These are phyloP conservation scores for Colletotrichum orchidophilum DNA, from an alignment of 2,329 filamentous ascomycete genomes.

Conservation along the genomic window DNA sequence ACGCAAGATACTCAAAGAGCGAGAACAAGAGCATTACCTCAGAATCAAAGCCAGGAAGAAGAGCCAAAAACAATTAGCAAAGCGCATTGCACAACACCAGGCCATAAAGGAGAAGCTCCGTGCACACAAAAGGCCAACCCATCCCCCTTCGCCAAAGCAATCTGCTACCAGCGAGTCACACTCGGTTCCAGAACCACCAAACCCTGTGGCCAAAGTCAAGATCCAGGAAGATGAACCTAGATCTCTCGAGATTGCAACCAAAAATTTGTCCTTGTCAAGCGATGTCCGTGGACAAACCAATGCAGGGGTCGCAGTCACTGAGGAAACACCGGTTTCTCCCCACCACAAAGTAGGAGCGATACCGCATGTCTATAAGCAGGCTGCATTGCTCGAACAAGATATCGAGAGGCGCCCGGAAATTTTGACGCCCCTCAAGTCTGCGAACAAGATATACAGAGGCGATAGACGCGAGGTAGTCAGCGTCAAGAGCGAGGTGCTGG, in stretches of 20 bases:
- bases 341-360: neutral
- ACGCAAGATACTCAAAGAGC: constrained; percentile 53
- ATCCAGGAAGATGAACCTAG: constrained; percentile 21
- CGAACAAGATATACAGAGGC: neutral
- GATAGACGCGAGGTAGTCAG: constrained; percentile 5
- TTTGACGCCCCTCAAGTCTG: neutral
- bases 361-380: neutral
- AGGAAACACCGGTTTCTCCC: neutral
- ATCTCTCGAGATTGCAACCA: neutral
- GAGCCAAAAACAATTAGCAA: constrained; percentile 37
- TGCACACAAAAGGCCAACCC: neutral
- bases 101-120: constrained; percentile 41
- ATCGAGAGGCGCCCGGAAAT: neutral
- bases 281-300: neutral
- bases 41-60: constrained; percentile 49
- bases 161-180: neutral
- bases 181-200: constrained; percentile 45
- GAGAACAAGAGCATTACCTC: constrained; percentile 48
- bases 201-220: constrained; percentile 37
- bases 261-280: neutral
- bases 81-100: constrained; percentile 49
- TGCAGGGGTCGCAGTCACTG: neutral
- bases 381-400: neutral
- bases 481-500: constrained; percentile 34
- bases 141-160: neutral